Conservation (phyloP, 148 eudicot species). For the Rhododendron williamsianum region DNA sequence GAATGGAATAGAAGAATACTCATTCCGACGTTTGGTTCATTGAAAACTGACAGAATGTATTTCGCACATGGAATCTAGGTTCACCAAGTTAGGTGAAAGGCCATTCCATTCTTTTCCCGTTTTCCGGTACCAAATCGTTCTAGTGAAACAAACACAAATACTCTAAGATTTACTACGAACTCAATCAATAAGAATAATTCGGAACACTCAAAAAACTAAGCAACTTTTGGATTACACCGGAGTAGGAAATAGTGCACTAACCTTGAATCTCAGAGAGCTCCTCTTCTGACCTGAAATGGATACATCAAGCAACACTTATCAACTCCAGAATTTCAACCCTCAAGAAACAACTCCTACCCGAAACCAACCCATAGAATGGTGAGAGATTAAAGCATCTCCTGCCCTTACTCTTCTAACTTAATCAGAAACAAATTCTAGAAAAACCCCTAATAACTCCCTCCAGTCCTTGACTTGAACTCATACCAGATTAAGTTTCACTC, state of each 20-base stretch:
- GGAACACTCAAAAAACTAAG: neutral
- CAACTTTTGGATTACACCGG: neutral
- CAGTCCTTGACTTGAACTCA: neutral
- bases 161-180: neutral
- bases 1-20: neutral
- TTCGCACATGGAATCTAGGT: neutral
- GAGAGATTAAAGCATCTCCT: neutral
- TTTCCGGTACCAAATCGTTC: neutral
- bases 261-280: slow-evolving; percentile 74
- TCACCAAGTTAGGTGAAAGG: neutral
- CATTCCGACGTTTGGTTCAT: neutral
- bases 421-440: neutral
- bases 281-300: slow-evolving; percentile 96
- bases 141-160: neutral
- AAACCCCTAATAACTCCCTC: neutral
- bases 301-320: slow-evolving; percentile 38
- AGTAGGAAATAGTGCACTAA: neutral
- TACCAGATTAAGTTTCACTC: neutral
- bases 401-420: neutral
- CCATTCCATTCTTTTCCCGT: neutral
- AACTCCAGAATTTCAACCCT: slow-evolving; percentile 10
- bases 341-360: neutral
- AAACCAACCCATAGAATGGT: neutral
- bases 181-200: neutral
- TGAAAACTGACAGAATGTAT: neutral